phyloP scores from a whole-genome alignment of 345 rosid genomes.

The Murraya koenigii region DNA sequence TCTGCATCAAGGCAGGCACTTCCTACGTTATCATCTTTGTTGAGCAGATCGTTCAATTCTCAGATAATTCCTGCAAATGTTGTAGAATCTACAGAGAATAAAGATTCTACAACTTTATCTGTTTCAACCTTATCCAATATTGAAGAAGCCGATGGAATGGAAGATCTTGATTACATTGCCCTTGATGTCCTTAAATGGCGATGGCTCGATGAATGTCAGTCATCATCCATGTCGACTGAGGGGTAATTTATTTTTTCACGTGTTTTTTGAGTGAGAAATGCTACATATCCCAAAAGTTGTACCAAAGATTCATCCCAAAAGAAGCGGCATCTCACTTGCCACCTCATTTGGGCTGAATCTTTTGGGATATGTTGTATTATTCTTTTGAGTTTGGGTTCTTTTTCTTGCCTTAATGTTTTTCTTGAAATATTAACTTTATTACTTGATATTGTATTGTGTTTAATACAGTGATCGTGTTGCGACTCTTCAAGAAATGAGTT shows the following conservation, averaged over 20 bases:
- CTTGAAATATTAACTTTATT: constrained; percentile 8
- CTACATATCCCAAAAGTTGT: neutral
- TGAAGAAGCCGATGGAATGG: constrained; percentile 54
- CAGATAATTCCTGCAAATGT: constrained; percentile 66
- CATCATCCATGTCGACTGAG: constrained; percentile 54
- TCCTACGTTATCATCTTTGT: constrained; percentile 74
- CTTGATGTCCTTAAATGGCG: constrained; percentile 83
- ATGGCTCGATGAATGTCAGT: constrained; percentile 71
- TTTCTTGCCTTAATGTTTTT: constrained; percentile 2
- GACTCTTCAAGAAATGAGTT: constrained; percentile 67
- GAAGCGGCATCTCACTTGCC: neutral
- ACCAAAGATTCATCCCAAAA: neutral
- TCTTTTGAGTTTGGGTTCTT: neutral
- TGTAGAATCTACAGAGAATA: constrained; percentile 64
- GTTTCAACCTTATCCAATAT: constrained; percentile 64
- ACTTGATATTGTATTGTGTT: constrained; percentile 5
- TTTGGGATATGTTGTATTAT: neutral
- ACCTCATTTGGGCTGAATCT: neutral
- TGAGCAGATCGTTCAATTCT: constrained; percentile 83
- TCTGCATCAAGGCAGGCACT: constrained; percentile 71
- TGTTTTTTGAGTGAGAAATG: neutral
- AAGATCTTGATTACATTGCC: constrained; percentile 69
- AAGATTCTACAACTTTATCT: constrained; percentile 55
- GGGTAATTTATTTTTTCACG: constrained; percentile 44
- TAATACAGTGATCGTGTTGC: constrained; percentile 52